Base-by-base conservation (phyloP, 83 land plant genomes). In the Picea mariana region DNA sequence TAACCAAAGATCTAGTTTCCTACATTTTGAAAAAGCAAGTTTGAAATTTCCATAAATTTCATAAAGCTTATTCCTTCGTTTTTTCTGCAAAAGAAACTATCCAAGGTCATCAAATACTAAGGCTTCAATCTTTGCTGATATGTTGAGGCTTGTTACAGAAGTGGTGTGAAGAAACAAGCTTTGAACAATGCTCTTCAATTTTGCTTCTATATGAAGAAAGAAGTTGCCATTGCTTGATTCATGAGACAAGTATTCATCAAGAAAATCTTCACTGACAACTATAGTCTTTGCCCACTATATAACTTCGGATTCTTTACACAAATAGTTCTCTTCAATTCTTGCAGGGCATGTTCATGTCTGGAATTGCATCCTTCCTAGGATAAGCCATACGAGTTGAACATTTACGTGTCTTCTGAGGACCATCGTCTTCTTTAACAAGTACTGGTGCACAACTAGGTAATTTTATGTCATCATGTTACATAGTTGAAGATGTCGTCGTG, bases 321-420 rank as follows among this genome's bases (percentile, higher is more conserved):
- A 1, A 75, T 75, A 21, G 20, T 75, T 75, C 27, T 47, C 77
- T 47, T 75, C 77, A 75, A 75, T 44, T 44, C 23, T 31, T 75
- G 77, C 40, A 75, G 17, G 77, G 77, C 59, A n/a, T n/a, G 59
- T 75, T 75, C 42, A 75, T 75, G 31, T 75, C 77, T 18, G 77
- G 59, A 23, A 75, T 75, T 75, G 47, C n/a, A n/a, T n/a, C 52
- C 21, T 55, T 75, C 77, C 21, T 21, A 42, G 77, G 58, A 75
- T 13, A 49, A 11, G 3, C 77, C 77, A 75, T 21, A 24, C 27
- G 59, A 21, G 12, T 47, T 26, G 47, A 49, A 0, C 6, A 44
- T 47, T 75, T 75, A 42, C 11, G 21, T 47, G 47, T 4, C 9
- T 9, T 21, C 49, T n/a, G 55, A 20, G 55, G 17, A 44, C 5